Base-by-base conservation (phyloP, 805 yeast species). In the Metschnikowia sp. region DNA sequence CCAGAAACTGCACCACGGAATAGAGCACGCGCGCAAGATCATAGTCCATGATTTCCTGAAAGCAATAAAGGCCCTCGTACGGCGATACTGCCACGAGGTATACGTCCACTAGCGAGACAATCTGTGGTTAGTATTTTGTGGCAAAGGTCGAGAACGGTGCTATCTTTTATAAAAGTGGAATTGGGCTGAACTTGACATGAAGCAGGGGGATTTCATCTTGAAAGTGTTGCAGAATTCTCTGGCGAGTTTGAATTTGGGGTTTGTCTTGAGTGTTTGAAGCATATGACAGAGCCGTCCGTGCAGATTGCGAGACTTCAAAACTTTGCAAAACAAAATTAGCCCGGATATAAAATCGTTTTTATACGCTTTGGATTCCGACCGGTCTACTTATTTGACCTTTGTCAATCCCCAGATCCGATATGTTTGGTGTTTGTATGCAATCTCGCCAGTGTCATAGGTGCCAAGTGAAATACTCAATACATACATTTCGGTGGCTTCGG, bases 31-130 rank as follows among this genome's bases (percentile, higher is more conserved):
- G 72, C 1, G 91, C 84, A 52, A 91, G 71, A 64, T 91, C 97
- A 60, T 78, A 84, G 56, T 88, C 96, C 57, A 86, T 81, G 48
- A 86, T 71, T 60, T 91, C 97, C 63, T 90, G 96, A 62, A 83
- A 86, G 62, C 96, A 87, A 62, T 91, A 91, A 28, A 91, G 74
- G 0, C 98, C 98, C 50, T 86, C 92, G 62, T 77, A 88, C 0
- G 92, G 94, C 46, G 75, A 70, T 28, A 72, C 68, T 38, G 76
- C 69, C 12, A 88, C 82, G 28, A 89, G 68, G 59, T 89, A 96
- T 37, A 87, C 72, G 58, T 90, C 95, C 18, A 87, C 64, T 43
- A 91, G 70, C 36, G 78, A 78, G 18, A 90, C 82, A 39, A 91
- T 86, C 79, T 75, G 49, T 18, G 33, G 61, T 60, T 56, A 59